A percentile compares a stretch with the other conserved stretches of the same genome.
These are phyloP conservation scores for Urochloa ruziziensis DNA, from an alignment of 176 grass and related monocot genomes.

Conservation along the genomic window DNA sequence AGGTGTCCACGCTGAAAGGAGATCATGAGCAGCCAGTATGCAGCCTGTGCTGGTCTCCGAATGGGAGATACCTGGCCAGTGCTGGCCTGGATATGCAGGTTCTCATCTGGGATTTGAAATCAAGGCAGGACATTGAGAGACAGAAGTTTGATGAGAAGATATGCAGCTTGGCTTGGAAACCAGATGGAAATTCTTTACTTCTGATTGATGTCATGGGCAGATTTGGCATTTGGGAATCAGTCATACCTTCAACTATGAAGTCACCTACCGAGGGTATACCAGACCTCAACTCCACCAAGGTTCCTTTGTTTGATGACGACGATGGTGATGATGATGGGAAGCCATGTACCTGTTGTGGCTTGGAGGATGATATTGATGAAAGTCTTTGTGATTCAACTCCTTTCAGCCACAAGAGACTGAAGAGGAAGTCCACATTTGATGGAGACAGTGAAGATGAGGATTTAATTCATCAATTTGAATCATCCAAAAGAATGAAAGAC, in stretches of 20 bases:
- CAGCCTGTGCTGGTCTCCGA: slow-evolving; percentile 85
- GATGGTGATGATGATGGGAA: slow-evolving; percentile 68
- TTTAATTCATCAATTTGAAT: slow-evolving; percentile 57
- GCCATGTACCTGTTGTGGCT: slow-evolving; percentile 57
- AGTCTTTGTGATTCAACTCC: slow-evolving; percentile 53
- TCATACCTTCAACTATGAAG: slow-evolving; percentile 67
- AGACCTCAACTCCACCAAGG: slow-evolving; percentile 34
- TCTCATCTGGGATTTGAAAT: slow-evolving; percentile 92
- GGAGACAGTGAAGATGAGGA: slow-evolving; percentile 64
- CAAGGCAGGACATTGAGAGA: slow-evolving; percentile 90
- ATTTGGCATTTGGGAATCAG: slow-evolving; percentile 86
- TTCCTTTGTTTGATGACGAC: slow-evolving; percentile 72
- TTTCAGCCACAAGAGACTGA: slow-evolving; percentile 53
- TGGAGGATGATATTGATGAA: slow-evolving; percentile 67
- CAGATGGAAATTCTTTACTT: slow-evolving; percentile 73
- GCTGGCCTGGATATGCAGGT: slow-evolving; percentile 82
- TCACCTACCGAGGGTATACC: slow-evolving; percentile 69
- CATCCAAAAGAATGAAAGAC: slow-evolving; percentile 55
- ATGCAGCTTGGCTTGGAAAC: slow-evolving; percentile 82
- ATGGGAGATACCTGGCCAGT: slow-evolving; percentile 82
- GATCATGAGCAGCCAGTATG: slow-evolving; percentile 85
- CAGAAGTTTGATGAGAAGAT: slow-evolving; percentile 84
- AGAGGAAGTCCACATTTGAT: slow-evolving; percentile 41
- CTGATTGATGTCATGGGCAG: slow-evolving; percentile 75
- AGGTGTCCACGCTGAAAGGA: slow-evolving; percentile 70